Base-by-base conservation (phyloP, 1,284 basidiomycete species). In the Clitocybe nebularis region DNA sequence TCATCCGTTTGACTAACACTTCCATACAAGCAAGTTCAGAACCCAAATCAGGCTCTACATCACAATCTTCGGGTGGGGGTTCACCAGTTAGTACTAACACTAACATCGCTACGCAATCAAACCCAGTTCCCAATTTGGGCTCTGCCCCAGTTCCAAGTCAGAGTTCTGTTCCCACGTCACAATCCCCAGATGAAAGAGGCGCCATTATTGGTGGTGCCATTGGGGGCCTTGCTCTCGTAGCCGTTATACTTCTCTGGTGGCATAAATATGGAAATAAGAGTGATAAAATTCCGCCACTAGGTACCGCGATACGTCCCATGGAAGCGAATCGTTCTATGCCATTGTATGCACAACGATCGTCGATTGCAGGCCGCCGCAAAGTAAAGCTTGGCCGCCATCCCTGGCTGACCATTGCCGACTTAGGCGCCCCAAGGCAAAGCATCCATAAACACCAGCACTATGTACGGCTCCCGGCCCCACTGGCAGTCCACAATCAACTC, bases 1-100 rank as follows among this genome's bases (percentile, higher is more conserved):
- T 55, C 38, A 32, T 64, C 20, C 39, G 55, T 16, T 46, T 62
- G n/a, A 36, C 40, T 17, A 43, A 39, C 13, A 22, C 38, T 5
- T 3, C 34, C 16, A 4, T 16, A 30, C 29, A n/a, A 8, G 11
- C 17, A 7, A 1, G 11, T 13, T 7, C 3, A 14, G 10, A n/a
- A 6, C 16, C 34, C 16, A 36, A 23, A 10, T 9, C 38, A 10
- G n/a, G 7, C 11, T n/a, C 17, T 13, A 14, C 17, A 9, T 3
- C 28, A 11, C n/a, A 16, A 17, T 7, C 24, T 26, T 26, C 24
- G 7, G n/a, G 24, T n/a, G 7, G n/a, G n/a, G n/a, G 24, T n/a
- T n/a, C 24, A 26, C 7, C 7, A 7, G 7, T n/a, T 7, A 26
- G 24, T n/a, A 7, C 24, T n/a, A 32, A 17, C 11, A 13, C 29